phyloP scores from a whole-genome alignment of 768 basidiomycete genomes.

The Suillus alpinus region DNA sequence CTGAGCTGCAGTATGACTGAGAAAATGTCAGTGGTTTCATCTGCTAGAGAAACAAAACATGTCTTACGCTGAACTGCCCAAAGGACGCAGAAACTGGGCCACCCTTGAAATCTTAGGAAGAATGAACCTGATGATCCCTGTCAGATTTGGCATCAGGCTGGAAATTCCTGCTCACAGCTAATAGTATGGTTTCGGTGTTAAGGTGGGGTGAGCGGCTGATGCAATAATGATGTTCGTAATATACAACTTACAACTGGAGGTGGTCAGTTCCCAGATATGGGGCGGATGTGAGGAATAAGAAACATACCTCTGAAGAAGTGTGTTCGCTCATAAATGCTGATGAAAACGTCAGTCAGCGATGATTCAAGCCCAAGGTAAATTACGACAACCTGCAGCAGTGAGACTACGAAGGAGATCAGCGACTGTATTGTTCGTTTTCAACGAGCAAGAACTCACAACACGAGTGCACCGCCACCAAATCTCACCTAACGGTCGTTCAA shows the following conservation, averaged over 20 bases:
- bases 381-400: neutral
- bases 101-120: neutral
- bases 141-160: neutral
- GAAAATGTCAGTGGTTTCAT: neutral
- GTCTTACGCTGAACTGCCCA: constrained; percentile 3
- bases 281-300: neutral
- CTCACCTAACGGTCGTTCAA: neutral
- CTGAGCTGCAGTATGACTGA: constrained; percentile 2
- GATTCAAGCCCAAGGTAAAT: neutral
- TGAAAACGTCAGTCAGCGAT: neutral
- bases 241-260: neutral
- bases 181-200: neutral
- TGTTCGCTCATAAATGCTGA: neutral
- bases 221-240: neutral
- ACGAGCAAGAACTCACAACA: neutral
- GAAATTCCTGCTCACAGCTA: neutral
- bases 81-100: neutral
- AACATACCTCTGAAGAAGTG: neutral
- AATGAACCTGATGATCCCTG: neutral
- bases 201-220: neutral
- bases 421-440: neutral
- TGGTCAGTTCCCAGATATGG: neutral
- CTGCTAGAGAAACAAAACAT: neutral
- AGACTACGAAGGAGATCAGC: neutral
- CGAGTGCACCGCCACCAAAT: neutral